Evolutionary conservation across 2,329 filamentous ascomycete genomes (phyloP).

Genomic region (Hypoxylon sp.): DNA sequence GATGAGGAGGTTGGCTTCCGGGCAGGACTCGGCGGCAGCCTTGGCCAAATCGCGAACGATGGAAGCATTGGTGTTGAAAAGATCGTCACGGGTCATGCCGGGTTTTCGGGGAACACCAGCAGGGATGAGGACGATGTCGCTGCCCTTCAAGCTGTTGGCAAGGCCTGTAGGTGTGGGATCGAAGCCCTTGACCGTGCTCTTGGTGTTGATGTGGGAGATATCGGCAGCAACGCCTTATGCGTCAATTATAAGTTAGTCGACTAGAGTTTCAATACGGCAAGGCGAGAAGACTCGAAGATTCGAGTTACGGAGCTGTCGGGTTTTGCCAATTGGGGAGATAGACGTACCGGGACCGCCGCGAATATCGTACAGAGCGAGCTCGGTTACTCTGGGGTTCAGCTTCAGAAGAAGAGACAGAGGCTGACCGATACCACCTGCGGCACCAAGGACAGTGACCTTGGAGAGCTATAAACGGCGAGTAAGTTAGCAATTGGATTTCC

Average conservation of each 20-base stretch:
- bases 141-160: slow-evolving; percentile 82
- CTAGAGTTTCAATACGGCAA: slow-evolving; percentile 18
- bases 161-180: slow-evolving; percentile 83
- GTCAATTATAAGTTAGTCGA: slow-evolving; percentile 34
- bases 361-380: slow-evolving; percentile 98
- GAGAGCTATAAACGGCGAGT: slow-evolving; percentile 75
- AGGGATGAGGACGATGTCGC: slow-evolving; percentile 96
- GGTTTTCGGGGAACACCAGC: slow-evolving; percentile 99
- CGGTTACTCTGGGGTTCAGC: slow-evolving; percentile 94
- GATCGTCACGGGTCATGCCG: slow-evolving; percentile 99
- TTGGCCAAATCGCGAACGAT: slow-evolving; percentile 99
- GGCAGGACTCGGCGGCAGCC: slow-evolving; percentile 88
- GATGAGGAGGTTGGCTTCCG: slow-evolving; percentile 95
- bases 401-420: slow-evolving; percentile 98
- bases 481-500: slow-evolving; percentile 32
- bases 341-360: slow-evolving; percentile 88
- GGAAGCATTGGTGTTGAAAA: slow-evolving; percentile 99
- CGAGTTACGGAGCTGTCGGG: neutral
- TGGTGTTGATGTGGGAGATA: slow-evolving; percentile 99
- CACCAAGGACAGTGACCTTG: slow-evolving; percentile 98
- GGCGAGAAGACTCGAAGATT: neutral
- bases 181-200: slow-evolving; percentile 93
- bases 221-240: slow-evolving; percentile 95
- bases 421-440: slow-evolving; percentile 97
- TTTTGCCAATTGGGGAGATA: slow-evolving; percentile 11